phyloP scores from a whole-genome alignment of 2,329 filamentous ascomycete genomes.

The Hypoxylon sp. region DNA sequence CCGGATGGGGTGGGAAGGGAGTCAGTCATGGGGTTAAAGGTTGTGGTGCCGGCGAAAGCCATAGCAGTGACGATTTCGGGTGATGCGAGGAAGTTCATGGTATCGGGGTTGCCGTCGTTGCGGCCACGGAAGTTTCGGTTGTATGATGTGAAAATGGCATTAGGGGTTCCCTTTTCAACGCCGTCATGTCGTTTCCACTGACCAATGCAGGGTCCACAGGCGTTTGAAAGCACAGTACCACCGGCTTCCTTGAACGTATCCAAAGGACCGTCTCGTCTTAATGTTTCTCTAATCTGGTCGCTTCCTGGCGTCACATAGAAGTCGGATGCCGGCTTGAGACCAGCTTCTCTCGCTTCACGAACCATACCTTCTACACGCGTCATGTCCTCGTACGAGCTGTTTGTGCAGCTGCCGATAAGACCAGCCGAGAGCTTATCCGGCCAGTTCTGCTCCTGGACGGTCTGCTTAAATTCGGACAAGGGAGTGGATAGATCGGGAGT shows the following conservation, averaged over 20 bases:
- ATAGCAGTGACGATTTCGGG: constrained; percentile 97
- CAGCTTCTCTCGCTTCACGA: constrained; percentile 88
- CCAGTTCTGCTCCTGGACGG: constrained; percentile 86
- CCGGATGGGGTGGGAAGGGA: constrained; percentile 81
- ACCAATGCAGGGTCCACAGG: constrained; percentile 92
- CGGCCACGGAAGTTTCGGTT: constrained; percentile 98
- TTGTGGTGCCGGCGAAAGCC: constrained; percentile 89
- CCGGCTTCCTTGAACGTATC: constrained; percentile 86
- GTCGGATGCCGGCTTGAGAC: constrained; percentile 85
- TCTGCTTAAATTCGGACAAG: constrained; percentile 86
- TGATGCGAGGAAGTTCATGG: constrained; percentile 98
- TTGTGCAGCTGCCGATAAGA: constrained; percentile 97
- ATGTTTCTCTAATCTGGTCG: constrained; percentile 94
- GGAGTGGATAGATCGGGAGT: constrained; percentile 95
- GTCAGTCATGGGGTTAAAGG: constrained; percentile 96
- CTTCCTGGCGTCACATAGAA: constrained; percentile 98
- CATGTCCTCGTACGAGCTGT: constrained; percentile 99
- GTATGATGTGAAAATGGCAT: constrained; percentile 96
- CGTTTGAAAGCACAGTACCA: constrained; percentile 90
- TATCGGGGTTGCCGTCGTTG: constrained; percentile 95
- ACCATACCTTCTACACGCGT: constrained; percentile 92
- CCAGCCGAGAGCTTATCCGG: constrained; percentile 90
- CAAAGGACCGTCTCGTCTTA: constrained; percentile 88
- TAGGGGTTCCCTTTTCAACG: constrained; percentile 82
- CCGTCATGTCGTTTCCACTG: constrained; percentile 95